Evolutionary conservation across 768 basidiomycete genomes (phyloP).

Genomic region (Cystoderma amianthinum): DNA sequence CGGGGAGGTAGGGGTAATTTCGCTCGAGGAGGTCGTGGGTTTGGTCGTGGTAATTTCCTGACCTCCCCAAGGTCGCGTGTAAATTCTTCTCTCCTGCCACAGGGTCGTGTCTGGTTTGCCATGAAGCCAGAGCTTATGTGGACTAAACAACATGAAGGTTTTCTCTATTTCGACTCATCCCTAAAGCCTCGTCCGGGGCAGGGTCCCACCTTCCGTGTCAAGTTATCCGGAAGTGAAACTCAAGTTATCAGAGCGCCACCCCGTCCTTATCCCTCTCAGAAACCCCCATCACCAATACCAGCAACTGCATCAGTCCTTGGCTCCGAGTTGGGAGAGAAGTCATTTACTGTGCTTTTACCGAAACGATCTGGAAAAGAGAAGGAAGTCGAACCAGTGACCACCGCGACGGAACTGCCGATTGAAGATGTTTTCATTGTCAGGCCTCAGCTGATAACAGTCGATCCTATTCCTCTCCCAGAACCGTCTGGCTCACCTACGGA

Average conservation of each 20-base stretch:
- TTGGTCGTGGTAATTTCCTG: constrained; percentile 32
- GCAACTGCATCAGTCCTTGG: constrained; percentile 13
- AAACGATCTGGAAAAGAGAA: constrained; percentile 29
- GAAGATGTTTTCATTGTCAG: constrained; percentile 58
- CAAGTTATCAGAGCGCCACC: constrained; percentile 35
- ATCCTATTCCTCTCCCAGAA: constrained; percentile 21
- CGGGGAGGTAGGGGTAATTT: constrained; percentile 44
- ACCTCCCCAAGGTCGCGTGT: constrained; percentile 23
- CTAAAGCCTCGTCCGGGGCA: constrained; percentile 54
- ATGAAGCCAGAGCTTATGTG: constrained; percentile 77
- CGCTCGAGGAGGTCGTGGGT: constrained; percentile 35
- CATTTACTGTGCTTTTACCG: constrained; percentile 53
- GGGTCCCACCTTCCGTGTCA: constrained; percentile 51
- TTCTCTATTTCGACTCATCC: constrained; percentile 58
- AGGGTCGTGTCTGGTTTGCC: constrained; percentile 56
- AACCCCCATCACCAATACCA: constrained; percentile 10
- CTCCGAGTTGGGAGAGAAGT: constrained; percentile 37
- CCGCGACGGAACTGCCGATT: constrained; percentile 28
- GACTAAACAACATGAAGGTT: constrained; percentile 79
- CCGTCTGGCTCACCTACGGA: constrained; percentile 8
- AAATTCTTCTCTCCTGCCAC: constrained; percentile 17
- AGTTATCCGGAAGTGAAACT: constrained; percentile 44
- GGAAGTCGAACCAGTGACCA: constrained; percentile 14
- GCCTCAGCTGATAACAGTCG: constrained; percentile 35
- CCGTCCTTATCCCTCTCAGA: constrained; percentile 11